A percentile compares a stretch with the other conserved stretches of the same genome.
Evolutionary conservation across 2,329 filamentous ascomycete genomes (phyloP).

Genomic region (Fusarium palustre): DNA sequence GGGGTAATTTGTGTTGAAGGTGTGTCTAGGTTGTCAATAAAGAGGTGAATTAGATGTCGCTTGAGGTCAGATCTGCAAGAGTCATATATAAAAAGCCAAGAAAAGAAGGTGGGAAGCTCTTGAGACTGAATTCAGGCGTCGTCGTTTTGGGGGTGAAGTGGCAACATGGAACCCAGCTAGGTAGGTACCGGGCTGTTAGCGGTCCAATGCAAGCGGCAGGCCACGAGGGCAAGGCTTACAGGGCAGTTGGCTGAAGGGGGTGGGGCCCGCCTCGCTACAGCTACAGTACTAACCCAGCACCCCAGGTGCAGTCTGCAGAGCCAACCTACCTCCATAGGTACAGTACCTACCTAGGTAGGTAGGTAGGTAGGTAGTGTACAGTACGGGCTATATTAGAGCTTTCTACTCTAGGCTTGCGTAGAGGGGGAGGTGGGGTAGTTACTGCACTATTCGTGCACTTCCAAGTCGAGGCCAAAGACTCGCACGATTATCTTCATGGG

Average conservation of each 20-base stretch:
- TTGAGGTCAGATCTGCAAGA: conserved; percentile 27
- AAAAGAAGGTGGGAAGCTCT: conserved; percentile 35
- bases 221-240: conserved; percentile 39
- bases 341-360: no score
- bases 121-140: conserved; percentile 23
- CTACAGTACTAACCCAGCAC: no score
- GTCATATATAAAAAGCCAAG: conserved; percentile 16
- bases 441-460: background rate
- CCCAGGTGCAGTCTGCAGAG: conserved; percentile 8
- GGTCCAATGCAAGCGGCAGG: conserved; percentile 17
- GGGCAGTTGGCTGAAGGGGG: conserved; percentile 11
- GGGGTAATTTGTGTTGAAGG: background rate
- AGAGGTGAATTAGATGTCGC: conserved; percentile 6
- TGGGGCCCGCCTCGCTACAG: conserved; percentile 15
- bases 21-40: background rate
- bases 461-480: background rate
- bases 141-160: conserved; percentile 28
- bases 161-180: conserved; percentile 21
- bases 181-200: no score
- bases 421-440: conserved; percentile 21
- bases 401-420: conserved; percentile 16
- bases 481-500: background rate
- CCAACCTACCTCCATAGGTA: no score
- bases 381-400: no score
- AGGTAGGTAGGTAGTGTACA: no score